Base-by-base conservation (phyloP, 768 basidiomycete species). In the Lactifluus volemus region DNA sequence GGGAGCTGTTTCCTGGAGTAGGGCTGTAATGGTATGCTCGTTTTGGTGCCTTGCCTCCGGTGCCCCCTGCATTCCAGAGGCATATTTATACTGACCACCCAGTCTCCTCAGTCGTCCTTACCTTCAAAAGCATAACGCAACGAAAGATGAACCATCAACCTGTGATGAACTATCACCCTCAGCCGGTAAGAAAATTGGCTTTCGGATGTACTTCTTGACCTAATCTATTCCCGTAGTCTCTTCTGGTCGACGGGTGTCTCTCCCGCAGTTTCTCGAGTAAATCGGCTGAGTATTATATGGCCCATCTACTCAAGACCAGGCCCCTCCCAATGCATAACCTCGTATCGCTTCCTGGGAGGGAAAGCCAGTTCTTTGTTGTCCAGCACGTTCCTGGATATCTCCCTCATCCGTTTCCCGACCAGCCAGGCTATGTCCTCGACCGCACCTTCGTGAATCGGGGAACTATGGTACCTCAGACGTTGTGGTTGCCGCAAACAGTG, bases 201-300 rank as follows among this genome's bases (percentile, higher is more conserved):
- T 4, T 56, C 29, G 11, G 30, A 29, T 14, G 4, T 4, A 14
- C 25, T 19, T n/a, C 38, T 29, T 21, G 21, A 44, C 14, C 38
- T 58, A 19, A 62, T 47, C 0, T 14, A 29, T 17, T 9, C 6
- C 15, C 25, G 15, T 17, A 58, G 56, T 36, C 15, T n/a, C 15
- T 58, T 12, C 61, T 63, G 11, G 52, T 63, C 14, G 61, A 63
- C 11, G 56, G 61, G 7, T 58, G 58, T 12, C n/a, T 58, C 41
- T 58, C 61, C 39, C 32, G 3, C 0, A 21, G 45, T 38, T 63
- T 44, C 47, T 19, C 6, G 0, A 6, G 19, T 12, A 38, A 7
- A 21, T 11, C 1, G 6, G 48, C 61, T 15, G 47, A 63, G 48
- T 30, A 36, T 5, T 49, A 58, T 39, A 19, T 58, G 14, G 9